phyloP scores from a whole-genome alignment of 139 green algal genomes.

The Auxenochlorella pyrenoidosa region DNA sequence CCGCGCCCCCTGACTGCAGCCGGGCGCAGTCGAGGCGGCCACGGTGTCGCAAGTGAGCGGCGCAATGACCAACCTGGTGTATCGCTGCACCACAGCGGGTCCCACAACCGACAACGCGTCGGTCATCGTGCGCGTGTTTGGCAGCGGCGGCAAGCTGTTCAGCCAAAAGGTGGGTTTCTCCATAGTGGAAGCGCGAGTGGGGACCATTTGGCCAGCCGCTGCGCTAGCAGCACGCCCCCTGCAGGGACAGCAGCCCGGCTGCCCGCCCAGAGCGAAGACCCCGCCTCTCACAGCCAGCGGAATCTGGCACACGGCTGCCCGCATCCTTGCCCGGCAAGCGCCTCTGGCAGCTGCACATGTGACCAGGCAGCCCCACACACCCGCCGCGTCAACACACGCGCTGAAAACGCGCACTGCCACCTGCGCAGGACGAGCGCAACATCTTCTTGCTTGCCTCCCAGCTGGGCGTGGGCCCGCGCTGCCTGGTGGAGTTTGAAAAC shows the following conservation, averaged over 20 bases:
- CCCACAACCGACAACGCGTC: not conserved
- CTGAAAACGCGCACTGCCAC: too few relatives aligned
- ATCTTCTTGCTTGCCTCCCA: conserved; percentile 53
- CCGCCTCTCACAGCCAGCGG: too few relatives aligned
- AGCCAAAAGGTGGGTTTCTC: not conserved
- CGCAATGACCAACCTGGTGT: conserved; percentile 77
- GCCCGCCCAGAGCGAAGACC: too few relatives aligned
- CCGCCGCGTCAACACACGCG: too few relatives aligned
- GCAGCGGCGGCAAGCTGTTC: conserved; percentile 40
- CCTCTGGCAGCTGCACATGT: too few relatives aligned
- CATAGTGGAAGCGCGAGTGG: not conserved
- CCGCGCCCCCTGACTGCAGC: not conserved
- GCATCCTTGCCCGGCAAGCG: too few relatives aligned
- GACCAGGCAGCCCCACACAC: too few relatives aligned
- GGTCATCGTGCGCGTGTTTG: conserved; percentile 54
- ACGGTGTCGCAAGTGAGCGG: conserved; percentile 57
- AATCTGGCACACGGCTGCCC: too few relatives aligned
- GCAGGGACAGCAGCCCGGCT: too few relatives aligned
- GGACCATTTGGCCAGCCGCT: too few relatives aligned
- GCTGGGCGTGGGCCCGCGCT: conserved; percentile 62
- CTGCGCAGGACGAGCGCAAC: conserved; percentile 49
- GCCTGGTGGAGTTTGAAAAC: conserved; percentile 65
- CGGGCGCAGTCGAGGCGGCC: conserved; percentile 9
- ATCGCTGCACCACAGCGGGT: conserved; percentile 31
- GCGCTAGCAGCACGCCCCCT: too few relatives aligned